Base-by-base conservation (phyloP, 768 basidiomycete genomes). In the Tricholoma saponaceum region DNA sequence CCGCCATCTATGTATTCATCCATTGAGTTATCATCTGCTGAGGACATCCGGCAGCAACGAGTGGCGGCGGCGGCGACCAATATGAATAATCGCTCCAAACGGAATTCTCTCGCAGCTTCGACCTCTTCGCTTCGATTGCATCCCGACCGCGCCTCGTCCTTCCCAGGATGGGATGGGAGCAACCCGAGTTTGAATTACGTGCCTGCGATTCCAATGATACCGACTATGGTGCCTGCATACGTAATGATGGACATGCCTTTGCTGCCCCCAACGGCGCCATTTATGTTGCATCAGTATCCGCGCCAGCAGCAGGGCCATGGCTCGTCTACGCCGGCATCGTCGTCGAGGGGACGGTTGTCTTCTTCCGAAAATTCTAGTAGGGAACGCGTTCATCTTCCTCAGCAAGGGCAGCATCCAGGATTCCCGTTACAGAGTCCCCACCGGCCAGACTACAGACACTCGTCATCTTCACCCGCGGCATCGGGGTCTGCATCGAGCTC, bases 221-320 rank as follows among this genome's bases (percentile, higher is more conserved):
- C 76, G 16, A 50, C 69, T 30, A 68, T 73, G 47, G 69, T 82
- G 52, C 76, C 79, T 8, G 72, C 79, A 39, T 78, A 57, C 51
- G 55, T 75, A 56, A 71, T 78, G 54, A 72, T 83, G 70, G 85
- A 89, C 61, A 82, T 83, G 79, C 86, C 88, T 6, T 73, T 90
- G 9, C 76, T 90, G 28, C 89, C 89, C 9, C 89, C 89, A 5
- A 78, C 83, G 1, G 81, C 89, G 22, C 87, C 89, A 12, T 90
- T 90, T 70, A 89, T 89, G 85, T 79, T 87, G 73, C 82, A 83
- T 55, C 79, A 83, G 57, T 83, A 77, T 56, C 77, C 82, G 28
- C 75, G 79, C 22, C 70, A 68, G 30, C 70, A 68, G 35, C 53
- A 56, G 23, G 62, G 51, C 72, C 74, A 39, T 65, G 70, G 60